These are phyloP conservation scores for Cairneyella variabilis DNA, from an alignment of 495 filamentous ascomycete species.

Conservation along the genomic window DNA sequence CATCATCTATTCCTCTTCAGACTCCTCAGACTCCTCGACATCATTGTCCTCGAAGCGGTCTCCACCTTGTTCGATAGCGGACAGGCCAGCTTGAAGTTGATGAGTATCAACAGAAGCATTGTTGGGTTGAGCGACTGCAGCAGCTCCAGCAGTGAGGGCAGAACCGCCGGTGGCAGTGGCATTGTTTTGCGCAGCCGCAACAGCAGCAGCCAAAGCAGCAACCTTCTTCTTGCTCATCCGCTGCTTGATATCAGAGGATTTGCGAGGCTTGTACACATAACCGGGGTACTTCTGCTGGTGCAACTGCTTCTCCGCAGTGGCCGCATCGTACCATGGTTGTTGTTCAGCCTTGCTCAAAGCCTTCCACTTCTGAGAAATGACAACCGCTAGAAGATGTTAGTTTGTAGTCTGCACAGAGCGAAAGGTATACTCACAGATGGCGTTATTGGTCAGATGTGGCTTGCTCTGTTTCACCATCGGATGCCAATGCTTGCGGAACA, in stretches of 20 bases:
- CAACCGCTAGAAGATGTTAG: slow-evolving; percentile 36
- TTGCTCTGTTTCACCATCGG: slow-evolving; percentile 31
- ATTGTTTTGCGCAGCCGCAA: no score
- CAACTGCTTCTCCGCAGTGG: slow-evolving; percentile 36
- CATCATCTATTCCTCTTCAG: no score
- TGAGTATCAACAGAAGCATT: no score
- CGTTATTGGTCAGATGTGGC: slow-evolving; percentile 38
- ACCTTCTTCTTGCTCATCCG: no score
- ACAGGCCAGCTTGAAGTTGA: no score
- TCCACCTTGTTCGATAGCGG: no score
- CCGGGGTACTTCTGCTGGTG: slow-evolving; percentile 41
- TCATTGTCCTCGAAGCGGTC: no score
- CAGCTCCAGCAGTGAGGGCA: no score
- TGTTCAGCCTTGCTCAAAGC: slow-evolving; percentile 32
- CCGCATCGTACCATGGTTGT: slow-evolving; percentile 30
- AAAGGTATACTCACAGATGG: slow-evolving; percentile 40
- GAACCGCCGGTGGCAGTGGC: no score
- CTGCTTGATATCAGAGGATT: slow-evolving; percentile 41
- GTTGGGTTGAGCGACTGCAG: no score
- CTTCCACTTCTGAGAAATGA: slow-evolving; percentile 42
- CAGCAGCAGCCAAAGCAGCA: no score
- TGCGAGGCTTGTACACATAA: slow-evolving; percentile 48
- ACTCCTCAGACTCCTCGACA: no score
- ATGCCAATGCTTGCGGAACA: slow-evolving; percentile 42
- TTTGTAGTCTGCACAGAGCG: background rate